Base-by-base conservation (phyloP, 129 eudicot genomes). In the Tanacetum coccineum region DNA sequence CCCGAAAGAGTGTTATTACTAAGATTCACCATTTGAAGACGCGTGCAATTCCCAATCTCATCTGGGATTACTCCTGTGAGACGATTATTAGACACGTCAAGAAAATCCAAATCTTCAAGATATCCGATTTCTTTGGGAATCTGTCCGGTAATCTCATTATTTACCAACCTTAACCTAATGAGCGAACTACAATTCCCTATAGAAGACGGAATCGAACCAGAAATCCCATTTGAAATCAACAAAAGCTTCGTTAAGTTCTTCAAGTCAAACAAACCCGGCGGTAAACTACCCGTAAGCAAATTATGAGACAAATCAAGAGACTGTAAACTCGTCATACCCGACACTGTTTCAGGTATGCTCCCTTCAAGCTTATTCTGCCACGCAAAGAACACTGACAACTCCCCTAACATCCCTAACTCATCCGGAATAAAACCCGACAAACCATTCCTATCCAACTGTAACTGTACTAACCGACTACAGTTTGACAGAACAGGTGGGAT, bases 361-460 rank as follows among this genome's bases (percentile, higher is more conserved):
- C 96, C 96, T 75, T 83, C 91, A n/a, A 89, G 87, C 58, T 80
- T 81, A 57, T 89, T 89, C 69, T 84, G 83, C 96, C 96, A 89
- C 3, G 88, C 88, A 25, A 83, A 89, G 77, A 89, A 89, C 59
- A 89, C 92, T 0, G 72, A 68, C 26, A 89, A 80, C 74, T 82
- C 84, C 3, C 64, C 25, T 58, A 89, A 80, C 69, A 45, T 60
- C 69, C 96, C 95, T 0, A 89, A 73, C 68, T 86, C 95, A 2
- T 49, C 40, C 7, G 95, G 96, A 70, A 89, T 86, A 10, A 80
- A 50, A 26, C 96, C 88, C 0, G 79, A 77, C 32, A 89, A 64
- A 57, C 77, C 80, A 39, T 89, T 89, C 19, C 74, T 61, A 76
- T 89, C 95, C 12, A 89, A 30, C 80, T 89, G 96, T 13, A 89